Conservation (phyloP, 2,329 filamentous ascomycete species). For the Dactylonectria macrodidyma region DNA sequence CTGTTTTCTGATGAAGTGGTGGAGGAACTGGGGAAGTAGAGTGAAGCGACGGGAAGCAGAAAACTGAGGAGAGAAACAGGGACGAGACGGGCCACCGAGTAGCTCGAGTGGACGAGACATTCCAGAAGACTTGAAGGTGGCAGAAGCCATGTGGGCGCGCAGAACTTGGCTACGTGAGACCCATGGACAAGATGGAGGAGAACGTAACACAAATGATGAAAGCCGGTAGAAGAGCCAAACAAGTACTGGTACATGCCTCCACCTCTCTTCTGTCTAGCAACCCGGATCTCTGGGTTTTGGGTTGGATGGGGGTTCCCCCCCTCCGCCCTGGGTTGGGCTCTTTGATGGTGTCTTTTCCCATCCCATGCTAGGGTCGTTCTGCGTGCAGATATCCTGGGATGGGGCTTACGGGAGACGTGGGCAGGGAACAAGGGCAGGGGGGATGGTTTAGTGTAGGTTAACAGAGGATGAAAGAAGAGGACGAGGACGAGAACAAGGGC, state of each 20-base stretch:
- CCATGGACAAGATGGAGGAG: too few relatives aligned
- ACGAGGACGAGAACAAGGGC: not conserved
- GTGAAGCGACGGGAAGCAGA: not conserved
- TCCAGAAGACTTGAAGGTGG: constrained; percentile 12
- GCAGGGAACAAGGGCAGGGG: constrained; percentile 4
- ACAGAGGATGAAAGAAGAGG: not conserved
- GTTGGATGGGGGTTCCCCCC: constrained; percentile 6
- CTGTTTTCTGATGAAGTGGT: not conserved
- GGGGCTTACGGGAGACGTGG: constrained; percentile 14
- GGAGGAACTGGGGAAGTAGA: not conserved
- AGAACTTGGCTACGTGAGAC: not conserved
- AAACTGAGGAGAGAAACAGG: not conserved
- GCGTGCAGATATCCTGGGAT: constrained; percentile 7
- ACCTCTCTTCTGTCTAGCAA: not conserved
- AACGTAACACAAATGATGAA: too few relatives aligned
- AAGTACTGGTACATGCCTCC: not conserved
- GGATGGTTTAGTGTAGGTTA: too few relatives aligned
- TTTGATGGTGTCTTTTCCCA: too few relatives aligned
- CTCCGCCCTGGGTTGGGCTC: not conserved
- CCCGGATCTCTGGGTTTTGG: constrained; percentile 25
- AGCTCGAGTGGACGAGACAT: constrained; percentile 20
- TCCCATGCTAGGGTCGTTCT: not conserved
- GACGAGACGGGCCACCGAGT: constrained; percentile 4
- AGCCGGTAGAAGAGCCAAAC: too few relatives aligned
- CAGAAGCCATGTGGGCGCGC: not conserved